Evolutionary conservation across 768 basidiomycete species (phyloP).

Genomic region (Glaciozyma martinii): DNA sequence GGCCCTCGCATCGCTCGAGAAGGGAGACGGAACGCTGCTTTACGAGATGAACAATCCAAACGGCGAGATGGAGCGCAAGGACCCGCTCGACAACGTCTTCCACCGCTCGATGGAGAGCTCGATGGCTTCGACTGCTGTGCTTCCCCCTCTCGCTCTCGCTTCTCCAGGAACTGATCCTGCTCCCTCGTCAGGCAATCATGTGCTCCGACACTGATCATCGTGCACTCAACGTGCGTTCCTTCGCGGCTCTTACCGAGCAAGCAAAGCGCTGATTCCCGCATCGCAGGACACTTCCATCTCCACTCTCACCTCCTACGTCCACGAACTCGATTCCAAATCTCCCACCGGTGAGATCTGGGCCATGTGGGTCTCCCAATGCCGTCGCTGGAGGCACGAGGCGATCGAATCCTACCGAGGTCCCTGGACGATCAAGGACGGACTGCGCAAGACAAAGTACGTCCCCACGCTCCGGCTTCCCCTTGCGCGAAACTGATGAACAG

Average conservation of each 20-base stretch:
- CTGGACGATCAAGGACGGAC: conserved; percentile 21
- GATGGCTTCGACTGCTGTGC: conserved; percentile 1
- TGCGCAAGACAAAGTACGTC: conserved; percentile 26
- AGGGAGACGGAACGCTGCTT: conserved; percentile 7
- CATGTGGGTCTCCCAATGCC: conserved; percentile 20
- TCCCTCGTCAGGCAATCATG: conserved; percentile 18
- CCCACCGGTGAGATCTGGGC: conserved; percentile 24
- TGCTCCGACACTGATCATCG: conserved; percentile 23
- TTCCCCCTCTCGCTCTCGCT: background rate
- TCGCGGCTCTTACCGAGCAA: no score
- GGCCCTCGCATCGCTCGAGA: conserved; percentile 12
- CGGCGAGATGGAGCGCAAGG: background rate
- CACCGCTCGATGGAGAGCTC: conserved; percentile 2
- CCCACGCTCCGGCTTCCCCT: no score
- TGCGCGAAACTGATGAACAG: background rate
- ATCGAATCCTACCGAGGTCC: conserved; percentile 22
- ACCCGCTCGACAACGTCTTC: conserved; percentile 19
- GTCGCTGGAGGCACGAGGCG: conserved; percentile 17
- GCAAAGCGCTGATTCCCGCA: background rate
- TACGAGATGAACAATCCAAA: conserved; percentile 7
- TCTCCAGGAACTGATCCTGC: background rate
- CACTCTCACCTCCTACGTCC: conserved; percentile 4
- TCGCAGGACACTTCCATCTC: conserved; percentile 1
- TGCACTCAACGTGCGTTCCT: no score
- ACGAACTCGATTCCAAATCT: conserved; percentile 10